Base-by-base conservation (phyloP, 1,139 yeast genomes). In the Schwanniomyces etchellsii region DNA sequence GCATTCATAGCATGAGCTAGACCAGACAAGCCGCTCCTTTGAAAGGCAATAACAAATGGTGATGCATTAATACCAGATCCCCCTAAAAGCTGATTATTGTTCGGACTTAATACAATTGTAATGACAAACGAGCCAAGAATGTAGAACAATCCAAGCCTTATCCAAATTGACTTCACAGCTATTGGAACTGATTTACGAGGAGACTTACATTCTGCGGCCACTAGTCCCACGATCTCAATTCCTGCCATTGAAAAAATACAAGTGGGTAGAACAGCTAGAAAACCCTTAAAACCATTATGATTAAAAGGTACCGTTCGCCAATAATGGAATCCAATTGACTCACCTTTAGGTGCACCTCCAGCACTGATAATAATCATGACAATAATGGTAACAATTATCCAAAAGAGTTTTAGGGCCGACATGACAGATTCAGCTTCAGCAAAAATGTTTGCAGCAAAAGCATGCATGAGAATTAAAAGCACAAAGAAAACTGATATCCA, bases 281-380 rank as follows among this genome's bases (percentile, higher is more conserved):
- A 43, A 9, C 72, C 72, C 42, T 64, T 64, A 44, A 64, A 64
- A n/a, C n/a, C n/a, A n/a, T n/a, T n/a, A 20, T 48, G 42, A 26
- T 64, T 61, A 38, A 50, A 48, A 20, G 56, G 55, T 27, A 66
- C 67, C 4, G 70, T 44, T 33, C 56, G 54, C 75, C 75, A 70
- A 42, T 63, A 64, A 33, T 50, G 56, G 26, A 71, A 74, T 18
- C 77, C 77, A 39, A 69, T 60, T n/a, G n/a, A n/a, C 37, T 51
- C 64, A 3, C 66, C 67, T 13, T 41, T 37, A 10, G 56, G 52
- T 23, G 64, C 62, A 28, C 65, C 71, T 35, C 72, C 72, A 36
- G 57, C 50, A 34, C 60, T 58, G 28, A 63, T 50, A 18, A 63
- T 53, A 22, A 65, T 58, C 25, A 67, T 67, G 51, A 57, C 58